Base-by-base conservation (phyloP, 768 basidiomycete species). In the Xerocomus brunneocitrinus region DNA sequence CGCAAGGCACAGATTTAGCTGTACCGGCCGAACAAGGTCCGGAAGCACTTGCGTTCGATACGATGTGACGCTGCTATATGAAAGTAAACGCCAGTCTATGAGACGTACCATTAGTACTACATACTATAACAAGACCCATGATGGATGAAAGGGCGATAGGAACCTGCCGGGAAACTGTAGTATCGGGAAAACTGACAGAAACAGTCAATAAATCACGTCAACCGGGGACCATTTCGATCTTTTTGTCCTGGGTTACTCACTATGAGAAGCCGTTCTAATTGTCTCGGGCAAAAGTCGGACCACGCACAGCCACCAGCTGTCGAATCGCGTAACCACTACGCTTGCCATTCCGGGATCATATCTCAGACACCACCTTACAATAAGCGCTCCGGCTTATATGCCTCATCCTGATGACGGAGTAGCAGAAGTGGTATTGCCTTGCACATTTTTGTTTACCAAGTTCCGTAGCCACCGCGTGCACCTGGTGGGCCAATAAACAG, bases 341-440 rank as follows among this genome's bases (percentile, higher is more conserved):
- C 58, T 34, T 66, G 42, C 65, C 60, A 57, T 60, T 64, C 60
- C 34, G 45, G 55, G 54, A 48, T 32, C 52, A 43, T 19, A 19
- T 24, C n/a, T 54, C 38, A 34, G 32, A 30, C 28, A n/a, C 40
- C 12, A 32, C 31, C 10, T 27, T 4, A 52, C 53, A 43, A 59
- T 52, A 49, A 38, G 38, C 31, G 3, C 8, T 24, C 28, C 14
- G 8, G 14, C 27, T 25, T n/a, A 14, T 46, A 32, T 32, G 31
- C 12, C 43, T 16, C 9, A 30, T 19, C 19, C 19, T 19, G 19
- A 22, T 31, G 28, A 31, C 19, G 10, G 8, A 16, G 40, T 43
- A 36, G 10, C 27, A 30, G 8, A 19, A n/a, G 13, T n/a, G 25
- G 25, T 9, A 48, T 48, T 24, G 25, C 3, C n/a, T 9, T 35